A percentile compares a stretch with the other conserved stretches of the same genome.
phyloP scores from a whole-genome alignment of 2,329 filamentous ascomycete genomes.

The Catunica adiposa region DNA sequence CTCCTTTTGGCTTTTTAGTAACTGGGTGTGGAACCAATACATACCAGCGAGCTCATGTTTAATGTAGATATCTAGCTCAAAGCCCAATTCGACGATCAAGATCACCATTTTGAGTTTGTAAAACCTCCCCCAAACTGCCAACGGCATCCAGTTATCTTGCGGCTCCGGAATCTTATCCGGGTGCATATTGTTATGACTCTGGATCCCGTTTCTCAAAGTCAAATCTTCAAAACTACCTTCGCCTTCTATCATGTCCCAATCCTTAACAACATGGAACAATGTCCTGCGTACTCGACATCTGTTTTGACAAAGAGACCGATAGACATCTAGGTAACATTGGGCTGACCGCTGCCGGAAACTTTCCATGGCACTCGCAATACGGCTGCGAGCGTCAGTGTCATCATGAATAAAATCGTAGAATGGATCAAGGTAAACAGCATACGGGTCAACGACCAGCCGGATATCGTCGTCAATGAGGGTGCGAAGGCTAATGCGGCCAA shows the following conservation, averaged over 20 bases:
- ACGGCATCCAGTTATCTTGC: neutral
- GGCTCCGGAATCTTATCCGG: neutral
- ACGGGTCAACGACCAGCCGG: conserved; percentile 57
- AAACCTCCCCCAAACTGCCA: conserved; percentile 66
- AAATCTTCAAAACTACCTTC: too few relatives aligned
- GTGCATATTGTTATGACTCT: neutral
- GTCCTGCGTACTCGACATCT: conserved; percentile 75
- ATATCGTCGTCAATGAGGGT: conserved; percentile 70
- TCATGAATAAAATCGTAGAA: conserved; percentile 62
- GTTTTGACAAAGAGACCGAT: conserved; percentile 77
- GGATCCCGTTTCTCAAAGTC: too few relatives aligned
- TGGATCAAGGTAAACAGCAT: conserved; percentile 52
- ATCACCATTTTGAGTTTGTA: conserved; percentile 84
- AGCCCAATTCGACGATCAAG: conserved; percentile 76
- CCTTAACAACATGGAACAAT: conserved; percentile 66
- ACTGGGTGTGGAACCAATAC: conserved; percentile 61
- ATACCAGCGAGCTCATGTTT: conserved; percentile 69
- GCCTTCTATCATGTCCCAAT: conserved; percentile 70
- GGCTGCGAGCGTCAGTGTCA: conserved; percentile 54
- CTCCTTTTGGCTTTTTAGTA: neutral
- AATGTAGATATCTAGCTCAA: conserved; percentile 83
- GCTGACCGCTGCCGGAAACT: conserved; percentile 42
- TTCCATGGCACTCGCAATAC: conserved; percentile 60
- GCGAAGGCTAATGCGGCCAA: conserved; percentile 52
- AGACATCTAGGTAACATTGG: conserved; percentile 65